These are phyloP conservation scores for Lenwebbia sp. DNA, from an alignment of 345 rosid species.

Conservation along the genomic window DNA sequence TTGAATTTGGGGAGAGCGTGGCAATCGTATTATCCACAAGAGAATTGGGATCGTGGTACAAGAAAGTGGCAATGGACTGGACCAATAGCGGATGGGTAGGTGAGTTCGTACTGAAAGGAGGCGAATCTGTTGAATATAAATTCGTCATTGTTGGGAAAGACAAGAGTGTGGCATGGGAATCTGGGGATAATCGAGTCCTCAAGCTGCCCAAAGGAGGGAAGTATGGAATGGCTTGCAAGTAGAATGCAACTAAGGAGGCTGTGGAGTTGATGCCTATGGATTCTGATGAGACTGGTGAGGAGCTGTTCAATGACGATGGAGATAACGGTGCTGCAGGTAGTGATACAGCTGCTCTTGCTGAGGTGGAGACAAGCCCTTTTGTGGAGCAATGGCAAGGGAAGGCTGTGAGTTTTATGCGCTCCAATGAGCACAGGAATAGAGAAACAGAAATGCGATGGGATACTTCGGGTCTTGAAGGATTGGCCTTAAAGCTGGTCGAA, in stretches of 20 bases:
- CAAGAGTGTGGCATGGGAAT: constrained; percentile 62
- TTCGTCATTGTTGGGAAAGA: constrained; percentile 42
- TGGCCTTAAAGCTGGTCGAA: constrained; percentile 60
- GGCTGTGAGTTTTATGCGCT: constrained; percentile 56
- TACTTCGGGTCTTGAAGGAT: constrained; percentile 60
- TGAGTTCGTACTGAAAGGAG: constrained; percentile 47
- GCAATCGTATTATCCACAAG: constrained; percentile 62
- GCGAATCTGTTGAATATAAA: constrained; percentile 54
- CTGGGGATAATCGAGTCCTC: constrained; percentile 56
- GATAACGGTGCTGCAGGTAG: constrained; percentile 19
- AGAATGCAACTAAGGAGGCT: constrained; percentile 56
- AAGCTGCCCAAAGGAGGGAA: constrained; percentile 53
- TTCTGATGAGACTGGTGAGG: constrained; percentile 13
- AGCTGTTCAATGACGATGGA: constrained; percentile 3
- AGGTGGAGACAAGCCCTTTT: constrained; percentile 56
- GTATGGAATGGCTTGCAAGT: constrained; percentile 46
- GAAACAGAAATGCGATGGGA: constrained; percentile 63
- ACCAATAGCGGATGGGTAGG: constrained; percentile 78
- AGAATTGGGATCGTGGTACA: constrained; percentile 89
- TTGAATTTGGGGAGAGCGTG: constrained; percentile 68
- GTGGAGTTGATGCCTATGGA: constrained; percentile 35
- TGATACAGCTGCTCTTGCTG: constrained; percentile 18
- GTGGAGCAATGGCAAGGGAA: constrained; percentile 90
- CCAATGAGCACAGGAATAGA: constrained; percentile 63
- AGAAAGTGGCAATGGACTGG: constrained; percentile 65